Evolutionary conservation across 495 filamentous ascomycete genomes (phyloP).

Genomic region (Penicillium chermesinum): DNA sequence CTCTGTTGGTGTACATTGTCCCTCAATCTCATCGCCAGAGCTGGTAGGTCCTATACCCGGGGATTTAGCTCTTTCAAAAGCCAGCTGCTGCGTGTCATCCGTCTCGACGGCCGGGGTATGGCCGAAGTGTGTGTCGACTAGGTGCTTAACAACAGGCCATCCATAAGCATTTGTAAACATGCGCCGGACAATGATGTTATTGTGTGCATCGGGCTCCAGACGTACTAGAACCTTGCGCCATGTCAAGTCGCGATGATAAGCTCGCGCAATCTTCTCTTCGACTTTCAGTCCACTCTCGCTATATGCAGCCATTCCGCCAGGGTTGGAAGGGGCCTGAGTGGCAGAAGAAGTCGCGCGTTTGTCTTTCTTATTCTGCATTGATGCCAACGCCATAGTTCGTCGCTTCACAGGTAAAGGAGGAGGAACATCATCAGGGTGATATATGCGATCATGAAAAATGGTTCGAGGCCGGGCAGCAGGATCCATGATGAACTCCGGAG

Average conservation of each 20-base stretch:
- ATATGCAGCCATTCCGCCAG: constrained; percentile 13
- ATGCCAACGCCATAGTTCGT: constrained; percentile 35
- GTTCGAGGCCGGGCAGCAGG: constrained; percentile 79
- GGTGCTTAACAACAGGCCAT: constrained; percentile 92
- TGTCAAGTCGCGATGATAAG: constrained; percentile 81
- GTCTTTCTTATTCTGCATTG: constrained; percentile 37
- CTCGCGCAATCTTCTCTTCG: constrained; percentile 95
- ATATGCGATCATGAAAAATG: constrained; percentile 95
- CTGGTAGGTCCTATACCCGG: constrained; percentile 26
- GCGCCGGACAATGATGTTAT: constrained; percentile 93
- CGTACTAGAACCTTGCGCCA: constrained; percentile 97
- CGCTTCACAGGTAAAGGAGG: constrained; percentile 64
- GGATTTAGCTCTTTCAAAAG: constrained; percentile 46
- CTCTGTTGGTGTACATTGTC: constrained; percentile 12
- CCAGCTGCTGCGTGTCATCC: constrained; percentile 52
- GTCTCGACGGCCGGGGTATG: constrained; percentile 55
- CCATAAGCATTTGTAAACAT: constrained; percentile 97
- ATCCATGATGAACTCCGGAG: constrained; percentile 72
- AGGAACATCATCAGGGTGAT: constrained; percentile 89
- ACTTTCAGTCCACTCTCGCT: constrained; percentile 64
- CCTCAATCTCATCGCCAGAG: constrained; percentile 47
- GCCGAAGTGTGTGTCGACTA: constrained; percentile 89
- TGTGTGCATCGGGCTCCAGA: constrained; percentile 94
- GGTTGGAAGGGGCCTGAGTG: neutral
- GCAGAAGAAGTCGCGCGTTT: neutral